Base-by-base conservation (phyloP, 805 yeast genomes). In the Saturnispora silvae region DNA sequence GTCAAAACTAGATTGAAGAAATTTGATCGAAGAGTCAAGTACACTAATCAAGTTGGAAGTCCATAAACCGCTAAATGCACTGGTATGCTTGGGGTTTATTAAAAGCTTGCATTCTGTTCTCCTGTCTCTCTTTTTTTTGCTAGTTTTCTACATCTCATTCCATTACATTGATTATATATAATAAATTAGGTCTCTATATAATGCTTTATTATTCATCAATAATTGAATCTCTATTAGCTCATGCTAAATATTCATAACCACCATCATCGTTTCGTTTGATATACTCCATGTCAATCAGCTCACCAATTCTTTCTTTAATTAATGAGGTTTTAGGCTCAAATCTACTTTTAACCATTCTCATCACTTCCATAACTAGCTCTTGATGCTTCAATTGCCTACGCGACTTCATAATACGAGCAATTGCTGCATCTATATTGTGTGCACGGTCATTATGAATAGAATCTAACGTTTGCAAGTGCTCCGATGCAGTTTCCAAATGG, bases 391-490 rank as follows among this genome's bases (percentile, higher is more conserved):
- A 47, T 1, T 65, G 57, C 46, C 75, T 78, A 24, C 86, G 63
- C 1, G 83, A 68, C 59, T 86, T 86, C 89, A 86, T 77, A n/a
- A 79, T 74, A 35, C 96, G 67, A 4, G 86, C 94, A 39, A 86
- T 70, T 0, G 94, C 92, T 1, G 96, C 95, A 52, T 83, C 92
- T 3, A 81, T 63, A 49, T 78, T 82, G 38, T 68, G 66, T 41
- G 73, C 67, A 40, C 95, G 65, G 4, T 84, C 75, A 46, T 72
- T 78, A 28, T 68, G 67, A 22, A 84, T 63, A 26, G 64, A 59
- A n/a, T 67, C 67, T 53, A 76, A 59, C 0, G 82, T 78, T 37
- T 67, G 67, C 14, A 60, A 59, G 9, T 69, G 57, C 45, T 77
- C 82, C 13, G 61, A 59, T 26, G 73, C 80, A 32, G 66, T 67